These are phyloP conservation scores for Suillus discolor DNA, from an alignment of 768 basidiomycete species.

Conservation along the genomic window DNA sequence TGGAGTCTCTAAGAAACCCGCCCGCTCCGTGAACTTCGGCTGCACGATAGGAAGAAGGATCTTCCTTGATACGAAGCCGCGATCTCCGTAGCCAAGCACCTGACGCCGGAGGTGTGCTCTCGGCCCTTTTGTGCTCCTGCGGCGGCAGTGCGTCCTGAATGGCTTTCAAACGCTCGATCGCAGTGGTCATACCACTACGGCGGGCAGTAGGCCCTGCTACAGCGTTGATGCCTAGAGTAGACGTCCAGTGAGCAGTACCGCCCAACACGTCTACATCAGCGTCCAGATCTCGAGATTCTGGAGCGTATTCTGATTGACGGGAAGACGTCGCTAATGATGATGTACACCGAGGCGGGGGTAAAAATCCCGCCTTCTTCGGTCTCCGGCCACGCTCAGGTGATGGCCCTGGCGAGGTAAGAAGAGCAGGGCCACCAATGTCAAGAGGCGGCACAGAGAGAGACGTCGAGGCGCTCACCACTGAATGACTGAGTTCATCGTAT, in stretches of 20 bases:
- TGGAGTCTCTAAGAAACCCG: constrained; percentile 32
- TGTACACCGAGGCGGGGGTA: constrained; percentile 17
- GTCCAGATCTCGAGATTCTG: constrained; percentile 24
- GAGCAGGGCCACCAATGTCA: constrained; percentile 29
- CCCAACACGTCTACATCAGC: constrained; percentile 25
- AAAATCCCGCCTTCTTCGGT: constrained; percentile 20
- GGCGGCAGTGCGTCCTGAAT: constrained; percentile 16
- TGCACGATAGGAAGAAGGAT: constrained; percentile 7
- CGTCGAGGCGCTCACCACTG: constrained; percentile 20
- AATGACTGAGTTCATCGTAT: constrained; percentile 27
- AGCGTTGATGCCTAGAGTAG: constrained; percentile 15
- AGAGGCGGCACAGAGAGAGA: constrained; percentile 25
- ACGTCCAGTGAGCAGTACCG: constrained; percentile 33
- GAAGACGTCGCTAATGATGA: constrained; percentile 29
- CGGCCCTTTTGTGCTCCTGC: constrained; percentile 24
- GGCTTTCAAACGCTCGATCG: constrained; percentile 23
- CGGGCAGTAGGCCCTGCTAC: constrained; percentile 25
- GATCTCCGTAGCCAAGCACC: constrained; percentile 22
- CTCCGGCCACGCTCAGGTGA: constrained; percentile 32
- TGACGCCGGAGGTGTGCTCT: constrained; percentile 32
- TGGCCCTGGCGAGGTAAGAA: constrained; percentile 21
- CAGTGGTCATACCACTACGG: constrained; percentile 18
- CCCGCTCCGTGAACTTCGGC: constrained; percentile 11
- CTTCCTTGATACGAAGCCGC: constrained; percentile 18
- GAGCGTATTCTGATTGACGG: constrained; percentile 22